Conservation (phyloP, 2,329 filamentous ascomycete species). For the Hirsutella minnesotensis region DNA sequence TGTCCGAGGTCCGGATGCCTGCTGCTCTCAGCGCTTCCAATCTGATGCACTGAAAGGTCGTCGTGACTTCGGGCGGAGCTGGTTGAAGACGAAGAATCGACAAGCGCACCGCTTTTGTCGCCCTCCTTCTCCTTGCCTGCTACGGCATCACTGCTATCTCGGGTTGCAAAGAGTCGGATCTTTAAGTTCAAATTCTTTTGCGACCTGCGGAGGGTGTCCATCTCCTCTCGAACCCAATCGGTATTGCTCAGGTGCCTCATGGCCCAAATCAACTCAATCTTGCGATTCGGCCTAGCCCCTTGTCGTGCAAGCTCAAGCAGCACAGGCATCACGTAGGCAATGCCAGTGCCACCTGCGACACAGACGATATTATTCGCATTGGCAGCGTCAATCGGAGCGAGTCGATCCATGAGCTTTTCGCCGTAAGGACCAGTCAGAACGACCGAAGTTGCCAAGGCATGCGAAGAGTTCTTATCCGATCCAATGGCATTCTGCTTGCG, state of each 20-base stretch:
- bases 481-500: conserved; percentile 20
- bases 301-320: conserved; percentile 19
- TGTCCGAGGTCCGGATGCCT: conserved; percentile 32
- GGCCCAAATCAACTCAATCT: conserved; percentile 54
- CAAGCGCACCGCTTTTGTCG: conserved; percentile 6
- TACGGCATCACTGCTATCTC: conserved; percentile 23
- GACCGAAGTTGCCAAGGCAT: conserved; percentile 33
- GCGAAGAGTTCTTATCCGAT: conserved; percentile 2
- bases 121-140: conserved; percentile 4
- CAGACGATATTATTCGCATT: conserved; percentile 27
- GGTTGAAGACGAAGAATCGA: conserved; percentile 11
- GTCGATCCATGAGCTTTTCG: conserved; percentile 29
- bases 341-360: conserved; percentile 27
- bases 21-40: conserved; percentile 16
- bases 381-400: conserved; percentile 13
- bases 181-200: conserved; percentile 29
- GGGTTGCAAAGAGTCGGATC: conserved; percentile 48
- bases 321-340: conserved; percentile 26
- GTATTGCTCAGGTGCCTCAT: conserved; percentile 42
- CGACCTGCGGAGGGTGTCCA: conserved; percentile 32
- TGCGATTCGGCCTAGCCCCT: conserved; percentile 33
- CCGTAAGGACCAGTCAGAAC: conserved; percentile 56
- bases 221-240: conserved; percentile 46
- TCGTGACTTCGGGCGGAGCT: conserved; percentile 14
- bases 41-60: conserved; percentile 17